Base-by-base conservation (phyloP, 2,329 filamentous ascomycete genomes). In the Xylaria sp. region DNA sequence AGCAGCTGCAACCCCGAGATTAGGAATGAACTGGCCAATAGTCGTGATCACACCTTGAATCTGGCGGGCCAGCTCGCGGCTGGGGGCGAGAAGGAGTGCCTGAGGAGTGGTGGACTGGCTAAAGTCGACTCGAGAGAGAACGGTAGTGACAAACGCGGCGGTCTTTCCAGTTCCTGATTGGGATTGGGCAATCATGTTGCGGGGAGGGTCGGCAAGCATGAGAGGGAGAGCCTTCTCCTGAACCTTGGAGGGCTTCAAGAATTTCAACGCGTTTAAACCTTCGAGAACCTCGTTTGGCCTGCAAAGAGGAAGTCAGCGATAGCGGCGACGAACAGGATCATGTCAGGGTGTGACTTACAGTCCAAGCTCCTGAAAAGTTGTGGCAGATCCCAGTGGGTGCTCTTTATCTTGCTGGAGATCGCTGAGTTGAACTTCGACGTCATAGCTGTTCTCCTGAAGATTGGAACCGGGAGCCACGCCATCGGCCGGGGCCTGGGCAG, bases 161-260 rank as follows among this genome's bases (percentile, higher is more conserved):
- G 96, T 99, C 85, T 99, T 99, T 77, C 96, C 96, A 23, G 96
- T 99, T 75, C 96, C 96, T 2, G 96, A 99, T 81, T 99, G 96
- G n/a, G 96, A 99, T 82, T 99, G 96, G 3, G 94, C 96, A 77
- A 99, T 95, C 87, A 99, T 92, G 81, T 98, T 98, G 72, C 87
- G 87, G 0, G 95, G 92, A n/a, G 96, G 95, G 77, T 97, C 86
- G 75, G 88, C 84, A 71, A 99, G 88, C 77, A 99, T 92, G 64
- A 99, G 86, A 33, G 96, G 96, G 20, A 99, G 87, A 1, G 96
- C 96, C 75, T 92, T 93, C 81, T 97, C 96, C 83, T 99, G 96
- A 73, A 99, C 97, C 84, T 99, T 99, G 65, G 96, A 98, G 0
- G 96, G 96, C 81, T 97, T 97, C 77, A 90, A 88, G 85, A 97